Percentiles rank a stretch among this genome's conserved stretches.
These are phyloP conservation scores for Pelagomonas calceolata DNA, from an alignment of 108 stramenopile species.

Conservation along the genomic window DNA sequence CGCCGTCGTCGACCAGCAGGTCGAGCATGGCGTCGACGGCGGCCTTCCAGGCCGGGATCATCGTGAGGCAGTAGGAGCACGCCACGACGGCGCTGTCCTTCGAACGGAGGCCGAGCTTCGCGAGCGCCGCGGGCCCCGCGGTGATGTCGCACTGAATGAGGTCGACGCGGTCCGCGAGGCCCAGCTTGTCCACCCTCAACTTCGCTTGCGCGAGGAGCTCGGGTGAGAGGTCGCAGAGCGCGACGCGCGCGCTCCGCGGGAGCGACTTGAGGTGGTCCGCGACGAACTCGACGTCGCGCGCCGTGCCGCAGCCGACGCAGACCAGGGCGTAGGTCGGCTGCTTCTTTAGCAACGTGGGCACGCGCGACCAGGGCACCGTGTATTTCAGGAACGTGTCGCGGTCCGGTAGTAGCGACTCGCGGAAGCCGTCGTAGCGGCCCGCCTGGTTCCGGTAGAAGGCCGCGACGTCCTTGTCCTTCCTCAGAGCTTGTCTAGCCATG, in stretches of 20 bases:
- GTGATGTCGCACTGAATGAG: conserved; percentile 20
- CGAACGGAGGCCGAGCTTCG: too few relatives aligned
- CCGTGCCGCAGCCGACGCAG: conserved; percentile 34
- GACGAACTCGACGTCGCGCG: conserved; percentile 37
- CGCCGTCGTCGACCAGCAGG: background rate
- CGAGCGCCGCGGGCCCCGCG: background rate
- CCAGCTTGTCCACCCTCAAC: conserved; percentile 17
- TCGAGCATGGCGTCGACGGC: background rate
- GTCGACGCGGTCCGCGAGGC: conserved; percentile 18
- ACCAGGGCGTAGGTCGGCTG: conserved; percentile 14
- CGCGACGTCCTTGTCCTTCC: conserved; percentile 9
- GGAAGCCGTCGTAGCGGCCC: conserved; percentile 29
- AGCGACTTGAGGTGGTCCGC: conserved; percentile 23
- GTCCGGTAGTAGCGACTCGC: conserved; percentile 26
- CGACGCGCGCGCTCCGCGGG: background rate
- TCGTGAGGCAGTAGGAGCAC: conserved; percentile 31
- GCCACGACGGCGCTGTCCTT: conserved; percentile 19
- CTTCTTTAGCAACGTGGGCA: background rate
- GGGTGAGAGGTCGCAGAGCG: conserved; percentile 26
- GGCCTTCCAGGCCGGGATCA: conserved; percentile 25
- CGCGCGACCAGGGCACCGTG: conserved; percentile 13
- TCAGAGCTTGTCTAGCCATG: background rate
- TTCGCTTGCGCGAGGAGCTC: conserved; percentile 24
- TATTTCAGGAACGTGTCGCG: conserved; percentile 6
- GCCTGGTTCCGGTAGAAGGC: conserved; percentile 19